Conservation (phyloP, 1,284 basidiomycete species). For the Microbotryum intermedium region DNA sequence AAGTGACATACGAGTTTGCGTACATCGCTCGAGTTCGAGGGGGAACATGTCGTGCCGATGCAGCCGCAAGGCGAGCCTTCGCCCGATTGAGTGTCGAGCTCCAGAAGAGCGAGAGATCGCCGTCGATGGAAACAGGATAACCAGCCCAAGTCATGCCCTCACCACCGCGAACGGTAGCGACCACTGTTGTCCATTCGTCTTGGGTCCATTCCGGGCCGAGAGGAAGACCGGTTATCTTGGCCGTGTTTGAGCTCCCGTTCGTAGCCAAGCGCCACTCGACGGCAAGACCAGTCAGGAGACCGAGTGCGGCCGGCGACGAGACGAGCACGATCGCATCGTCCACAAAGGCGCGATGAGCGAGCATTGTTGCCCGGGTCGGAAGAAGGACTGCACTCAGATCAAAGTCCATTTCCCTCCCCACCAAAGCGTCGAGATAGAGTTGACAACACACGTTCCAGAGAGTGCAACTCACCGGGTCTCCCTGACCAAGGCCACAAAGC, state of each 20-base stretch:
- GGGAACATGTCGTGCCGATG: too few relatives aligned
- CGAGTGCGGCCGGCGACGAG: not conserved
- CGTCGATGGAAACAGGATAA: too few relatives aligned
- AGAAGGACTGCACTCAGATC: too few relatives aligned
- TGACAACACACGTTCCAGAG: constrained; percentile 1
- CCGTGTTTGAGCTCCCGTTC: constrained; percentile 1
- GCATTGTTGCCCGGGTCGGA: not conserved
- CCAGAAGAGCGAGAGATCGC: too few relatives aligned
- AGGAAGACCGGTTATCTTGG: not conserved
- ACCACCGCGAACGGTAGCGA: not conserved
- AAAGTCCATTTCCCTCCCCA: not conserved
- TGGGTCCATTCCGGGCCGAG: not conserved
- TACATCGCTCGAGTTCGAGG: not conserved
- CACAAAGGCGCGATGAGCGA: constrained; percentile 1
- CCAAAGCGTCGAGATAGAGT: constrained; percentile 1
- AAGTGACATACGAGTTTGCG: constrained; percentile 1
- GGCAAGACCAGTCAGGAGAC: not conserved
- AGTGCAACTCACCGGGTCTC: not conserved
- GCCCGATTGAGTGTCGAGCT: too few relatives aligned
- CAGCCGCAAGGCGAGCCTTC: too few relatives aligned
- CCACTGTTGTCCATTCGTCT: not conserved
- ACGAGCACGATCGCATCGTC: not conserved
- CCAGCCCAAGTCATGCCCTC: too few relatives aligned
- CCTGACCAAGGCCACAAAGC: not conserved
- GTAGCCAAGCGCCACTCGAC: not conserved